These are phyloP conservation scores for Hebeloma cylindrosporum DNA, from an alignment of 768 basidiomycete species.

Conservation along the genomic window DNA sequence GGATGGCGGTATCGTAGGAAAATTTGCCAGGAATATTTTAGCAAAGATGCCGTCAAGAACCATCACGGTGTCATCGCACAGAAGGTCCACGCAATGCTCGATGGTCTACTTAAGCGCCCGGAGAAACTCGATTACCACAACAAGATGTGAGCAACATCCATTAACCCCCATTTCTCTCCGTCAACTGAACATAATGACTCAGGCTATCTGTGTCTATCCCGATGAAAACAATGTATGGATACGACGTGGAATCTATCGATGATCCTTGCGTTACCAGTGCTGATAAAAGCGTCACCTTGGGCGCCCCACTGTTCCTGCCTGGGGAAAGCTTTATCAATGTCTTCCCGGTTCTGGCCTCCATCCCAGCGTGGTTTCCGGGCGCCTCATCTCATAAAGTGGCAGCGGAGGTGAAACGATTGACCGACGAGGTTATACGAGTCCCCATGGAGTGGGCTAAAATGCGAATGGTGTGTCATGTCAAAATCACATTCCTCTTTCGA, in stretches of 20 bases:
- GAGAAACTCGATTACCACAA: constrained; percentile 11
- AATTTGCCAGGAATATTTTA: constrained; percentile 34
- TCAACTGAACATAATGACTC: neutral
- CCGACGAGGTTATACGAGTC: constrained; percentile 3
- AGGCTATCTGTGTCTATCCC: constrained; percentile 12
- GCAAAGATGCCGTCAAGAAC: constrained; percentile 20
- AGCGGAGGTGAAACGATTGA: neutral
- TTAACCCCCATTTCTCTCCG: no score
- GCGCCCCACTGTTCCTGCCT: constrained; percentile 5
- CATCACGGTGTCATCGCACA: constrained; percentile 29
- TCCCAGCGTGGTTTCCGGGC: constrained; percentile 18
- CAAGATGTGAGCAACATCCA: constrained; percentile 9
- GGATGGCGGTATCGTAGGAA: constrained; percentile 37
- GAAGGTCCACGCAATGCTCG: constrained; percentile 30
- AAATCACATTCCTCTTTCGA: no score
- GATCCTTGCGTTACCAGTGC: constrained; percentile 10
- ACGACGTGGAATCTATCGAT: constrained; percentile 9
- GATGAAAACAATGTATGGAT: constrained; percentile 14
- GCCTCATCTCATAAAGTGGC: constrained; percentile 5
- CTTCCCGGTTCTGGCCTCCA: constrained; percentile 8
- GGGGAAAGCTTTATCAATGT: constrained; percentile 11
- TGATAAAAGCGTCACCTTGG: constrained; percentile 6
- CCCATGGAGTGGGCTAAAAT: constrained; percentile 12
- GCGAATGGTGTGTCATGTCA: constrained; percentile 1
- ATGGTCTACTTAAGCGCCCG: constrained; percentile 21